Evolutionary conservation across 1,284 basidiomycete genomes (phyloP), one percentile per base, ranked within the genome.

Genomic region (Porogramme epimiltina): DNA sequence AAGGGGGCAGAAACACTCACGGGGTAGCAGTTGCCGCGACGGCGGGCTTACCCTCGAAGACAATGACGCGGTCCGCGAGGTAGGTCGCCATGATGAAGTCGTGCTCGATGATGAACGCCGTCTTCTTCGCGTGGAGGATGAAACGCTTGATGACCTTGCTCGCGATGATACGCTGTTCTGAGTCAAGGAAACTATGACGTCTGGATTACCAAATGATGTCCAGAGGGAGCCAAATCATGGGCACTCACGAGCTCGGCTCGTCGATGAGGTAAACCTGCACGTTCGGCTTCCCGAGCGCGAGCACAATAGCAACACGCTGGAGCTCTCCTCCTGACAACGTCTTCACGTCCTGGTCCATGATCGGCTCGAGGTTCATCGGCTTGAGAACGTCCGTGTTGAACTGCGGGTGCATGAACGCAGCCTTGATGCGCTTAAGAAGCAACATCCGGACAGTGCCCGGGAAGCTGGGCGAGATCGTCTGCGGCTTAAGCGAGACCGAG

Each of bases 1-100:
- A 2, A 38, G 15, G 28, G 16, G 19, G 43, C 24, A 28, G 20
- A 51, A 51, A 9, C 16, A 75, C 88, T 63, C 68, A 93, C 89
- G 88, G 90, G 40, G 91, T 90, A 16, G 93, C 93, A 26, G 85
- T 94, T 13, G 94, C 91, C 51, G 87, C 53, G 42, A 92, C 70
- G 41, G 91, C 93, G 8, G 94, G 94, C 62, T 84, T 71, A 45
- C 94, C 95, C 67, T 93, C 89, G 66, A 95, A 98, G 16, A 98
- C 93, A 60, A 98, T 96, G 64, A 98, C 95, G 55, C 95, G 90
- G 70, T 98, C 95, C 43, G 95, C 94, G 51, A 98, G 89, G 70
- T 98, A 98, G 3, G 95, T 96, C 3, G 95, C 93, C 89, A 93
- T 93, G 75, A 95, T 93, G 73, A 97, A 97, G 77, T 98, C 95